phyloP scores from a whole-genome alignment of 2,329 filamentous ascomycete species.

The Talaromyces rugulosus region DNA sequence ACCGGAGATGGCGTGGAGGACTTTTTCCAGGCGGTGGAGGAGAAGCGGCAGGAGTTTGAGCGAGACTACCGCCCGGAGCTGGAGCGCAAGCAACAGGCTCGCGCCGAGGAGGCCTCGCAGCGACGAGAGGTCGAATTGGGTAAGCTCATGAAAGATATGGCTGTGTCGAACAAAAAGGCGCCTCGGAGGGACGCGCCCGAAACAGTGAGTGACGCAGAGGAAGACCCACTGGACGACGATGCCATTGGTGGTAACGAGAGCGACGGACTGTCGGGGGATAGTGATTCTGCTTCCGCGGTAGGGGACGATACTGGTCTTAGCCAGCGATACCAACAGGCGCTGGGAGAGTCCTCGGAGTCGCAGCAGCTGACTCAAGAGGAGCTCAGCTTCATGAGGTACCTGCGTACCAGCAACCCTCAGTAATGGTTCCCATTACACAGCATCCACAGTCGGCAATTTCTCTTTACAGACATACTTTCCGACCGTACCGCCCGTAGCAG shows the following conservation, averaged over 20 bases:
- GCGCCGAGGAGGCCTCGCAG: slow-evolving; percentile 69
- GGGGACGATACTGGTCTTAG: slow-evolving; percentile 63
- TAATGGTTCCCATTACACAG: slow-evolving; percentile 1
- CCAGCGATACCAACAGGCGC: slow-evolving; percentile 70
- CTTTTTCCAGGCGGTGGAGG: slow-evolving; percentile 84
- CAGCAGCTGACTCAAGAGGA: slow-evolving; percentile 42
- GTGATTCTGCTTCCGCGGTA: slow-evolving; percentile 55
- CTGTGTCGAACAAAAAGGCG: slow-evolving; percentile 43
- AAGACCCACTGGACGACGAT: slow-evolving; percentile 43
- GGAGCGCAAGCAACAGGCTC: slow-evolving; percentile 69
- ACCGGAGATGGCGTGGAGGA: slow-evolving; percentile 87
- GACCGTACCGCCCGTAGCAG: neutral
- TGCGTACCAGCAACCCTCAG: slow-evolving; percentile 33
- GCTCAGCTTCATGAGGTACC: slow-evolving; percentile 49
- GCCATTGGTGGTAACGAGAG: slow-evolving; percentile 46
- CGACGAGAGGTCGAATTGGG: slow-evolving; percentile 76
- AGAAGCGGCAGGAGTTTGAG: slow-evolving; percentile 84
- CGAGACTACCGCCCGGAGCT: slow-evolving; percentile 89
- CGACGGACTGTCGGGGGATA: slow-evolving; percentile 52
- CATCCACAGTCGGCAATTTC: neutral
- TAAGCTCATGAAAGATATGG: slow-evolving; percentile 94
- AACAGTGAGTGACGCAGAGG: slow-evolving; percentile 48
- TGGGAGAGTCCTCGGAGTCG: slow-evolving; percentile 52
- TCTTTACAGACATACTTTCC: neutral
- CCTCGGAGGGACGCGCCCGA: slow-evolving; percentile 33